Conservation (phyloP, 2,329 filamentous ascomycete genomes). For the Pseudogymnoascus sp. region DNA sequence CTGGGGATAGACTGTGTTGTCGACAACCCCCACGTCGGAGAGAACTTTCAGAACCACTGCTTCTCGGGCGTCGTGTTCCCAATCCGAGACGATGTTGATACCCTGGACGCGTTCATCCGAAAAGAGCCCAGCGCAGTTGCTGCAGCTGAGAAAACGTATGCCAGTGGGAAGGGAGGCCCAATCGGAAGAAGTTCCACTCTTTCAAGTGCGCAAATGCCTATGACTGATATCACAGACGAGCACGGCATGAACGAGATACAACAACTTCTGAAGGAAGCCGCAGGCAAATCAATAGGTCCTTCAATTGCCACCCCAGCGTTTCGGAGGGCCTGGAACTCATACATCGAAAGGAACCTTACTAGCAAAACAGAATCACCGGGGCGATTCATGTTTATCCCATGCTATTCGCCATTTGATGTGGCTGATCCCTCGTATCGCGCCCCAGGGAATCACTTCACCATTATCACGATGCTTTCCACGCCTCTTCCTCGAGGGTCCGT, state of each 20-base stretch:
- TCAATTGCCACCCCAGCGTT: not conserved
- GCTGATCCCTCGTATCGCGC: not conserved
- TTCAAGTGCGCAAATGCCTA: not conserved
- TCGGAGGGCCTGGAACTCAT: not conserved
- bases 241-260: not conserved
- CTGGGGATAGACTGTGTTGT: slow-evolving; percentile 17
- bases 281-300: not conserved
- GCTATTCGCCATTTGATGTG: not conserved
- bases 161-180: not conserved
- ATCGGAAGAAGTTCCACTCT: not conserved
- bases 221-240: not conserved
- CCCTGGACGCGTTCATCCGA: slow-evolving; percentile 12
- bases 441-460: slow-evolving; percentile 42
- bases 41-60: slow-evolving; percentile 23
- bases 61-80: slow-evolving; percentile 24
- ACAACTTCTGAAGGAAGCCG: not conserved
- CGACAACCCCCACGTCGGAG: slow-evolving; percentile 20
- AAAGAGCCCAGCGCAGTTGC: not conserved
- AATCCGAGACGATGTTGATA: slow-evolving; percentile 28
- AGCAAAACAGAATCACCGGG: not conserved
- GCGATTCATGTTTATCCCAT: not conserved
- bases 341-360: not conserved
- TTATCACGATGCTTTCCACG: slow-evolving; percentile 43
- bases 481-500: slow-evolving; percentile 50
- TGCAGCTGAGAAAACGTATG: not conserved